Evolutionary conservation across 352 stramenopile species (phyloP).

Genomic region (Phytophthora idaei): DNA sequence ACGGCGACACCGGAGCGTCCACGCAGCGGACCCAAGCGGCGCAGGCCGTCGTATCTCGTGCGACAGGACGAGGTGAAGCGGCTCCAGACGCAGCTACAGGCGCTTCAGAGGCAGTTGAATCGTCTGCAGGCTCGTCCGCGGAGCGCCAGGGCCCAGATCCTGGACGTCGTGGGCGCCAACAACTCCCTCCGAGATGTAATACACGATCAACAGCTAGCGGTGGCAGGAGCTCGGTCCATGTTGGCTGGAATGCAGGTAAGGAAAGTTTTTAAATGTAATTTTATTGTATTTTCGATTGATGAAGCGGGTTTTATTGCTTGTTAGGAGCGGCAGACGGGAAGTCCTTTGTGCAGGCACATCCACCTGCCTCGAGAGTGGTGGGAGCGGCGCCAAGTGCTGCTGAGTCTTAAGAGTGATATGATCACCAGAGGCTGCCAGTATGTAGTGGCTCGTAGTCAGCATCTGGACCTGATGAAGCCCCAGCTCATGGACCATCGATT

Average conservation of each 20-base stretch:
- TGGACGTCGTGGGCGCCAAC: slow-evolving; percentile 23
- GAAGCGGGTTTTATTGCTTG: slow-evolving; percentile 6
- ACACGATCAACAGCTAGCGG: slow-evolving; percentile 24
- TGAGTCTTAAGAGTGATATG: slow-evolving; percentile 42
- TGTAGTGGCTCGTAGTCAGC: slow-evolving; percentile 39
- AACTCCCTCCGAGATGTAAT: slow-evolving; percentile 36
- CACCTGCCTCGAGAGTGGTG: slow-evolving; percentile 34
- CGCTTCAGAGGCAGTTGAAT: slow-evolving; percentile 25
- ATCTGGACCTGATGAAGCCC: slow-evolving; percentile 41
- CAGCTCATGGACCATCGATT: slow-evolving; percentile 34
- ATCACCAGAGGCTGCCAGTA: slow-evolving; percentile 46
- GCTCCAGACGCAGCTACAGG: slow-evolving; percentile 24
- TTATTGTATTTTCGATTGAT: not conserved
- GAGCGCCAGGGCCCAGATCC: slow-evolving; percentile 25
- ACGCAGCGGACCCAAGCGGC: not conserved
- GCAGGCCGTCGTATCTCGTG: slow-evolving; percentile 37
- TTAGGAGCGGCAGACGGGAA: slow-evolving; percentile 34
- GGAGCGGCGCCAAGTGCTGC: slow-evolving; percentile 43
- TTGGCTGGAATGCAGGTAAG: slow-evolving; percentile 31
- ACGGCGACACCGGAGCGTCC: too few relatives aligned
- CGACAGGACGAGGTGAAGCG: slow-evolving; percentile 35
- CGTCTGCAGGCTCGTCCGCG: slow-evolving; percentile 26
- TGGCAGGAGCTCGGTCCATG: slow-evolving; percentile 19
- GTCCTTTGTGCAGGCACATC: slow-evolving; percentile 33
- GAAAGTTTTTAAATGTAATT: slow-evolving; percentile 3